Conservation (phyloP, 2,329 filamentous ascomycete genomes). For the Claviceps sp. region DNA sequence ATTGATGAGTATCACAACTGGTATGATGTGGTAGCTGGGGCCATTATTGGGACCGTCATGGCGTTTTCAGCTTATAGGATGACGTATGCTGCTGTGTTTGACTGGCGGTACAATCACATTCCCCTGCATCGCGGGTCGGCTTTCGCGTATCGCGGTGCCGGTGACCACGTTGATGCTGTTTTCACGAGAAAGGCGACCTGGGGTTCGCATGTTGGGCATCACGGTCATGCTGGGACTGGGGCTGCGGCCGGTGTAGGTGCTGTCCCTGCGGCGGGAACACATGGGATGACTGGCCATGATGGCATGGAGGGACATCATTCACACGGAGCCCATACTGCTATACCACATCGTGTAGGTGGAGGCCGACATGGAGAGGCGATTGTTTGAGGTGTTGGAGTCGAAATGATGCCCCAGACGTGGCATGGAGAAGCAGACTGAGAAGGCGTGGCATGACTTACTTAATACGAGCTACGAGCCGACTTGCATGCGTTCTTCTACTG, state of each 20-base stretch:
- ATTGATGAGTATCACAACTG: slow-evolving; percentile 66
- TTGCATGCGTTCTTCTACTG: no score
- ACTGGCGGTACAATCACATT: slow-evolving; percentile 53
- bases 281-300: neutral
- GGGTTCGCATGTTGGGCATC: slow-evolving; percentile 2
- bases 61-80: slow-evolving; percentile 54
- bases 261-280: neutral
- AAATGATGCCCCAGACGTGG: no score
- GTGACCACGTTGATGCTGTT: slow-evolving; percentile 2
- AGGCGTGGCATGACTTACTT: no score
- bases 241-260: neutral
- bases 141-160: slow-evolving; percentile 4
- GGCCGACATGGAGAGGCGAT: slow-evolving; percentile 1
- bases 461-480: no score
- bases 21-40: slow-evolving; percentile 59
- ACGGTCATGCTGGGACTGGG: neutral
- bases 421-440: no score
- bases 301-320: neutral
- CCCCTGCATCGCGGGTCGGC: slow-evolving; percentile 40
- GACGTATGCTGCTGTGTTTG: slow-evolving; percentile 54
- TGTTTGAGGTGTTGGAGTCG: neutral
- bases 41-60: slow-evolving; percentile 49
- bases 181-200: slow-evolving; percentile 6
- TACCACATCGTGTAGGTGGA: neutral
- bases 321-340: neutral